Base-by-base conservation (phyloP, 495 filamentous ascomycete species). In the Hypoxylon lienhwacheense region DNA sequence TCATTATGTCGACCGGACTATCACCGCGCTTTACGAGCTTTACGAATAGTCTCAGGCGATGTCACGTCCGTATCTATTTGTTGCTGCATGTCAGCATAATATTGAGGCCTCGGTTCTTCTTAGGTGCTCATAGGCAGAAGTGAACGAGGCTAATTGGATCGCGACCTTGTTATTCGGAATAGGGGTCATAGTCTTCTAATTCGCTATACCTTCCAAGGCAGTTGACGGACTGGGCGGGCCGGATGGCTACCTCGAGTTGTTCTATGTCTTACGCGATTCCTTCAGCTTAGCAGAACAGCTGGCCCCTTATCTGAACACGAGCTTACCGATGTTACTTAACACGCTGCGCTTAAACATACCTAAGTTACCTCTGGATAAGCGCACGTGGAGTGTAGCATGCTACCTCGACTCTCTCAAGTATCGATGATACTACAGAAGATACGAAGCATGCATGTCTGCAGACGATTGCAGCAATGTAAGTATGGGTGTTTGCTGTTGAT, bases 91-190 rank as follows among this genome's bases (percentile, higher is more conserved):
- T 22, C 55, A 61, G 14, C 25, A 64, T 19, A 39, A 64, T 24
- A 64, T 58, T 8, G 43, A 47, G 22, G 60, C 63, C 6, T 66
- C 60, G 0, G 32, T 44, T 1, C 35, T 37, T 8, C 64, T 66
- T 21, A 53, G 63, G 20, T 19, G 57, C 2, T 42, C 55, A 0
- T 51, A 57, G 11, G 14, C 16, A n/a, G 29, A 51, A 16, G 48
- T 64, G 43, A 56, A 55, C 21, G 52, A 60, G 10, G 16, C 35
- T 7, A 66, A 61, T 42, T 66, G 64, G 64, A 37, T 66, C 10
- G 47, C 55, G 1, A 33, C 58, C 19, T 36, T 64, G 15, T 42
- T 57, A 37, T 64, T 66, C 22, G 64, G 51, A 21, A 36, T 66
- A 15, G 52, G 60, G 2, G 52, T 62, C 24, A 53, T 66, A 24